Base-by-base conservation (phyloP, 129 eudicot genomes). In the Kitagawia praeruptora region DNA sequence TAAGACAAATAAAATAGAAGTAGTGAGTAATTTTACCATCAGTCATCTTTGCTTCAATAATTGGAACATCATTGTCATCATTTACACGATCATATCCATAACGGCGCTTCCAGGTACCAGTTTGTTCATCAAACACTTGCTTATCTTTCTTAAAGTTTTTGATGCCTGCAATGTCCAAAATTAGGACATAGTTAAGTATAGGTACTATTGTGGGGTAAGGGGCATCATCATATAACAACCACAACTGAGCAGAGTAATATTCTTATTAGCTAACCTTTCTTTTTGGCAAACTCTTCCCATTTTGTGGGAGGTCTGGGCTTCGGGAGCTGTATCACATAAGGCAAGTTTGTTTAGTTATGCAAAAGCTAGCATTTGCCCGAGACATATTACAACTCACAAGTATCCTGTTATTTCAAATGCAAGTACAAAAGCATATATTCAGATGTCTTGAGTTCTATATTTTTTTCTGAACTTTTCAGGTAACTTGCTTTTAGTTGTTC, bases 261-360 rank as follows among this genome's bases (percentile, higher is more conserved):
- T 40, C 19, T 74, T 64, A 40, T 27, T 31, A 23, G 74, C 88
- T 58, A 51, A 91, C 97, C 98, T 85, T 96, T 92, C 93, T 90
- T 92, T 78, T 92, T 85, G 74, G 99, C 99, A 87, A 96, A 92
- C 80, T 76, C 75, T 80, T 92, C 99, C 99, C 99, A 96, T 54
- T 86, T 89, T 42, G 99, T 96, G 44, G 98, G 98, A 80, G 96
- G 99, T 81, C 79, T 87, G 63, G 97, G 97, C 73, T 85, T 96
- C 41, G 99, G 99, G 6, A 96, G 92, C 97, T 92, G 92, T 81
- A 49, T 81, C 19, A 63, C 63, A 81, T 31, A 61, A 76, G 61
- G 40, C 53, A 75, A 63, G 31, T 41, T 42, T 45, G 34, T 31
- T 34, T 45, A 45, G 39, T 74, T 14, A 74, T 1, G 75, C 45